Evolutionary conservation across 345 rosid genomes (phyloP), one percentile per base, ranked within the genome.

Genomic region (Rhizophora apiculata): DNA sequence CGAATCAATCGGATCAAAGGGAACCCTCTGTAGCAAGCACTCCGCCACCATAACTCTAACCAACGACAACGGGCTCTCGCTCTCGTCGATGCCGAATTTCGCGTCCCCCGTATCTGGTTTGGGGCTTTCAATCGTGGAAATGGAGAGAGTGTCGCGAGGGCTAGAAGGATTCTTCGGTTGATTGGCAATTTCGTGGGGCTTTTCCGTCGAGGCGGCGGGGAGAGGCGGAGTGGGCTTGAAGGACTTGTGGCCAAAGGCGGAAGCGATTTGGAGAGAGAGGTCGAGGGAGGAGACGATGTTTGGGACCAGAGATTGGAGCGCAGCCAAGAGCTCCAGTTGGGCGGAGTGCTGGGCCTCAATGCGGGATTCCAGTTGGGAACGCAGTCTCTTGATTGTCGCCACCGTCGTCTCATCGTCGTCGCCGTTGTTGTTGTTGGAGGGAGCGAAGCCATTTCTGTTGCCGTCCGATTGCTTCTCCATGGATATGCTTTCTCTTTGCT

Each of bases 1-100:
- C 8, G 98, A 95, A 75, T 92, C 99, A 5, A 88, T 89, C 8
- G 91, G 74, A 3, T 83, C 75, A 77, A 85, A 95, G 0, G 98
- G 98, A 18, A 86, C 96, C 72, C 96, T 74, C 74, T 86, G 94
- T 70, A 90, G 78, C 78, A 96, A 79, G 71, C 94, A 86, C 29
- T 80, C 90, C 0, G 99, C 97, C n/a, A 96, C 99, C 91, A 86
- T 83, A 2, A 92, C 91, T 80, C 98, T 78, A 60, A 90, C 96
- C 13, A 84, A 76, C 4, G 84, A 76, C 80, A 89, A 72, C 18
- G 96, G 90, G 65, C 80, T 87, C 65, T 86, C 87, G n/a, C 77
- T 76, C n/a, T 71, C 84, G 4, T 52, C 51, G 16, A 30, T 22
- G 10, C 16, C 66, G 24, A 56, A 56, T 24, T 69, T 69, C n/a